phyloP scores from a whole-genome alignment of 2,329 filamentous ascomycete genomes.

The Lachnellula subtilissima region DNA sequence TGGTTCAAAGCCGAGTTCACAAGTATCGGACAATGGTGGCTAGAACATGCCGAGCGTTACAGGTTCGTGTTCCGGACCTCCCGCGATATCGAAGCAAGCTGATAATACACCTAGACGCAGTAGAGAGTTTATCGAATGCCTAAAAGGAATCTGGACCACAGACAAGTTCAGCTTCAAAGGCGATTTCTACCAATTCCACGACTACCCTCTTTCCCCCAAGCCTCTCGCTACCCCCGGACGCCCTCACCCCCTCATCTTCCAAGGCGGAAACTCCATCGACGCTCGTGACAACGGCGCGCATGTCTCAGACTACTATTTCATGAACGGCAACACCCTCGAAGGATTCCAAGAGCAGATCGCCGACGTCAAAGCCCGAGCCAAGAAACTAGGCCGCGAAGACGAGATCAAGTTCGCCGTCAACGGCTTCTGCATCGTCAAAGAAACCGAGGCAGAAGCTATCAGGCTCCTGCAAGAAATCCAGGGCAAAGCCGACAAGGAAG shows the following conservation, averaged over 20 bases:
- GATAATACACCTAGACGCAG: slow-evolving; percentile 30
- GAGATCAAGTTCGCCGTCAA: slow-evolving; percentile 47
- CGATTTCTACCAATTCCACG: slow-evolving; percentile 49
- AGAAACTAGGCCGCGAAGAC: slow-evolving; percentile 39
- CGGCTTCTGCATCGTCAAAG: slow-evolving; percentile 45
- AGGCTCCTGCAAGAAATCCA: slow-evolving; percentile 46
- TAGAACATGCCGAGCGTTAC: slow-evolving; percentile 49
- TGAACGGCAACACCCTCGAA: slow-evolving; percentile 52
- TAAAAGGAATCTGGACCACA: slow-evolving; percentile 47
- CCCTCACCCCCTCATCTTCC: slow-evolving; percentile 48
- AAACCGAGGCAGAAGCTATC: slow-evolving; percentile 46
- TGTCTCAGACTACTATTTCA: slow-evolving; percentile 49
- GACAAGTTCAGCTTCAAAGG: slow-evolving; percentile 46
- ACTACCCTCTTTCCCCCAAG: slow-evolving; percentile 47
- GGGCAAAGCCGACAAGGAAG: slow-evolving; percentile 47
- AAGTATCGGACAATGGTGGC: slow-evolving; percentile 49
- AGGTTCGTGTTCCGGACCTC: slow-evolving; percentile 20
- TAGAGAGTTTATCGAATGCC: slow-evolving; percentile 46
- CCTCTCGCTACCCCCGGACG: slow-evolving; percentile 40
- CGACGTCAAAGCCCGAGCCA: slow-evolving; percentile 43
- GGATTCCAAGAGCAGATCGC: slow-evolving; percentile 46
- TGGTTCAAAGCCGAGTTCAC: slow-evolving; percentile 52
- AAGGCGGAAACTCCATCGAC: slow-evolving; percentile 48
- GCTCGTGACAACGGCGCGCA: slow-evolving; percentile 44
- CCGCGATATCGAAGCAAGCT: neutral